Conservation (phyloP, 768 basidiomycete species). For the Boletus bicolor region DNA sequence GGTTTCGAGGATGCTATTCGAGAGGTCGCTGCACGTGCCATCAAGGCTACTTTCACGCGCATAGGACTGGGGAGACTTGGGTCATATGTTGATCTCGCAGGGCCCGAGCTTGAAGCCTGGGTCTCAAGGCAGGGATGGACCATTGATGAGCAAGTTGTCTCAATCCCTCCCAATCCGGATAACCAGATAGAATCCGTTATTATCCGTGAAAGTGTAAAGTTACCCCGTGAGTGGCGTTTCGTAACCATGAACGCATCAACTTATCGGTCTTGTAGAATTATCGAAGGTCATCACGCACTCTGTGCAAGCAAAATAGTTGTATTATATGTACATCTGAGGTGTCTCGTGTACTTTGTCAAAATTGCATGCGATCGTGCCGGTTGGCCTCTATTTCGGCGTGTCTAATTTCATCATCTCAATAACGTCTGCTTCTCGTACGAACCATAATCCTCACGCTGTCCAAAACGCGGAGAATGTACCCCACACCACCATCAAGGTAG, state of each 20-base stretch:
- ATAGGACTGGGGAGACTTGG: slow-evolving; percentile 66
- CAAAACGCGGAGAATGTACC: slow-evolving; percentile 68
- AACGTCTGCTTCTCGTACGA: not conserved
- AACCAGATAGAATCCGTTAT: slow-evolving; percentile 86
- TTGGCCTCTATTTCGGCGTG: not conserved
- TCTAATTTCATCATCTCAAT: not conserved
- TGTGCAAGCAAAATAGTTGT: slow-evolving; percentile 45
- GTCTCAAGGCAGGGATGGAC: slow-evolving; percentile 67
- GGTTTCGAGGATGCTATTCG: slow-evolving; percentile 85
- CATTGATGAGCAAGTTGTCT: slow-evolving; percentile 56
- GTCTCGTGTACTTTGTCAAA: slow-evolving; percentile 8
- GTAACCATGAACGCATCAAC: not conserved
- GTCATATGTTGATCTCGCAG: slow-evolving; percentile 70
- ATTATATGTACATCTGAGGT: not conserved
- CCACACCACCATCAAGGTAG: slow-evolving; percentile 68
- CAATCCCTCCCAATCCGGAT: slow-evolving; percentile 77
- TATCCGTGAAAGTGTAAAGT: slow-evolving; percentile 77
- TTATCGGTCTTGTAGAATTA: slow-evolving; percentile 48
- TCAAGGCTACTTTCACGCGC: slow-evolving; percentile 73
- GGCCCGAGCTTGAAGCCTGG: slow-evolving; percentile 55
- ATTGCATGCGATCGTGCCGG: not conserved
- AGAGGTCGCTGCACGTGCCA: slow-evolving; percentile 71
- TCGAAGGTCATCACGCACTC: slow-evolving; percentile 75
- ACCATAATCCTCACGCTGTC: slow-evolving; percentile 26
- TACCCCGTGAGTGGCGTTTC: slow-evolving; percentile 60